A percentile compares a stretch with the other conserved stretches of the same genome.
Conservation (phyloP, 2,329 filamentous ascomycete species). For the Aspergillus quadrilineatus region DNA sequence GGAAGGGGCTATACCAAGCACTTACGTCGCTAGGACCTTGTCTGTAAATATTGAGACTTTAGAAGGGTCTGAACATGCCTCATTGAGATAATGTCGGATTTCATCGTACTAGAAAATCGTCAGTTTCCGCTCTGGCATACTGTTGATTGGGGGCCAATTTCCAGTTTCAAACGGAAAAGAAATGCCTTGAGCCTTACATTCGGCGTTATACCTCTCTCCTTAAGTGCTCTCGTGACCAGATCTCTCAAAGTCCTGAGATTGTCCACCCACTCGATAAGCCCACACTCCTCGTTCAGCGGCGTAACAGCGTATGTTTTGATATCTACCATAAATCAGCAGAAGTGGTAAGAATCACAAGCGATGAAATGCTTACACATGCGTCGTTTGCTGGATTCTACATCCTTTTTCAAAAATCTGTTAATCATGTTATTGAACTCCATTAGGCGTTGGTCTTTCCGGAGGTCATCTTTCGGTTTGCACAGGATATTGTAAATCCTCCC, state of each 20-base stretch:
- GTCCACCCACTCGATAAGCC: conserved; percentile 97
- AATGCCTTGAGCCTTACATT: conserved; percentile 39
- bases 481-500: conserved; percentile 85
- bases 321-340: conserved; percentile 42
- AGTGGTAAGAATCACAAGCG: background rate
- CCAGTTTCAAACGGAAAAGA: too few species aligned
- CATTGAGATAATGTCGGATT: conserved; percentile 61
- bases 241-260: conserved; percentile 92
- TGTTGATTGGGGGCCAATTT: too few species aligned
- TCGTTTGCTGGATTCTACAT: conserved; percentile 84
- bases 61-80: conserved; percentile 61
- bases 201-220: conserved; percentile 65
- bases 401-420: conserved; percentile 87
- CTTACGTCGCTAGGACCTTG: conserved; percentile 51
- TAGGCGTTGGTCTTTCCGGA: conserved; percentile 93
- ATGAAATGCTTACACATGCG: conserved; percentile 61
- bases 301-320: conserved; percentile 98
- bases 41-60: conserved; percentile 73
- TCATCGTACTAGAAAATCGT: conserved; percentile 61
- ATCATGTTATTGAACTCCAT: conserved; percentile 99
- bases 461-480: conserved; percentile 96
- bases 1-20: background rate
- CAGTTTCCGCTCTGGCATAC: background rate
- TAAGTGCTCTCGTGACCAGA: conserved; percentile 77
- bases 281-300: conserved; percentile 94